phyloP scores from a whole-genome alignment of 345 rosid genomes.

The Salix suchowensis region DNA sequence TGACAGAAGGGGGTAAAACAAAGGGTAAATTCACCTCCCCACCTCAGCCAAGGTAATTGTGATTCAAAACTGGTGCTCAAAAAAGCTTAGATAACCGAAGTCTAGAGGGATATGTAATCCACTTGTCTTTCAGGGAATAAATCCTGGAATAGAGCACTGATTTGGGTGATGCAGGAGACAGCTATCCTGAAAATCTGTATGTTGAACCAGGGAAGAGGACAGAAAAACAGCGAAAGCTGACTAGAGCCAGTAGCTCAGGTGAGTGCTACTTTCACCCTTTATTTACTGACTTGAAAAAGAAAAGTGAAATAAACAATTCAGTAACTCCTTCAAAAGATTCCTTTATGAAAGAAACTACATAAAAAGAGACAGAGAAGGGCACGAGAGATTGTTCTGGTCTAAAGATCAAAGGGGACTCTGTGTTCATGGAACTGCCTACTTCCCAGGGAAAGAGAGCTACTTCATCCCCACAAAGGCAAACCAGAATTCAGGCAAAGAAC shows the following conservation, averaged over 20 bases:
- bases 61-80: background rate
- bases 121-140: slow-evolving; percentile 37
- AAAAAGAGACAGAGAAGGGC: slow-evolving; percentile 4
- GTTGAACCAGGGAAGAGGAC: slow-evolving; percentile 21
- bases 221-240: slow-evolving; percentile 25
- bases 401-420: slow-evolving; percentile 4
- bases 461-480: slow-evolving; percentile 23
- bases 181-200: slow-evolving; percentile 39
- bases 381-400: slow-evolving; percentile 10
- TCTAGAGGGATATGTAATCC: slow-evolving; percentile 10
- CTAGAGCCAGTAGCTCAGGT: slow-evolving; percentile 13
- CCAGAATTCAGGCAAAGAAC: slow-evolving; percentile 28
- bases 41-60: background rate
- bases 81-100: background rate
- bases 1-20: background rate
- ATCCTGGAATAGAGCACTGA: slow-evolving; percentile 28
- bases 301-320: slow-evolving; percentile 15
- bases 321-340: slow-evolving; percentile 28
- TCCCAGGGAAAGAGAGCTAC: slow-evolving; percentile 11
- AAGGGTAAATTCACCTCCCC: background rate
- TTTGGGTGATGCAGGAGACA: slow-evolving; percentile 25
- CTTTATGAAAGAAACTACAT: background rate
- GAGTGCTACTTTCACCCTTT: slow-evolving; percentile 15
- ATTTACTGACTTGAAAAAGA: slow-evolving; percentile 23
- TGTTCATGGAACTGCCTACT: slow-evolving; percentile 22